These are phyloP conservation scores for Cryptosporidium ubiquitum DNA, from an alignment of 169 alveolate species.

Conservation along the genomic window DNA sequence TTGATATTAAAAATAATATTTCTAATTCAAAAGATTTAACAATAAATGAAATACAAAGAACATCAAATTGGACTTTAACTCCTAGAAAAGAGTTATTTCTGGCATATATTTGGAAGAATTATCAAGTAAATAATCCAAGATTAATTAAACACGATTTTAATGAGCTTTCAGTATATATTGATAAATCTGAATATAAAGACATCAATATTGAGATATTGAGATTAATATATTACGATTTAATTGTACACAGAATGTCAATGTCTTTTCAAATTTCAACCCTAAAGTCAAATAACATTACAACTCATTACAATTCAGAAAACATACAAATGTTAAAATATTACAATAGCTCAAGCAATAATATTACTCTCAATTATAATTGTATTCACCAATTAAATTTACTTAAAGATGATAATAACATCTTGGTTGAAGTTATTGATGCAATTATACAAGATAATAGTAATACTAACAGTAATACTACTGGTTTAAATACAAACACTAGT, in stretches of 20 bases:
- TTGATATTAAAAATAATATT: neutral
- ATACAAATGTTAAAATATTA: slow-evolving; percentile 46
- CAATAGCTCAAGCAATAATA: neutral
- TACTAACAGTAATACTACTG: neutral
- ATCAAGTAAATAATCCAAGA: neutral
- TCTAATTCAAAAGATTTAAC: neutral
- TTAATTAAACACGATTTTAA: neutral
- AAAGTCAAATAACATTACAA: neutral
- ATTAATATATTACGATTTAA: slow-evolving; percentile 44
- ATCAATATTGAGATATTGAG: slow-evolving; percentile 29
- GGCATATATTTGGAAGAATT: slow-evolving; percentile 52
- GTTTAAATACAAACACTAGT: neutral
- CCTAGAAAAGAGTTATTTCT: slow-evolving; percentile 58
- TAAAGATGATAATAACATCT: slow-evolving; percentile 46
- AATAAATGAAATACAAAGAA: slow-evolving; percentile 7
- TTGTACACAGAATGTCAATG: slow-evolving; percentile 65
- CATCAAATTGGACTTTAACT: slow-evolving; percentile 62
- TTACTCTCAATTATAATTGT: slow-evolving; percentile 11
- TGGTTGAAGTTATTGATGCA: slow-evolving; percentile 44
- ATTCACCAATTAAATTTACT: slow-evolving; percentile 46
- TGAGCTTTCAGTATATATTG: neutral
- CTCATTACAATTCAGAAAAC: slow-evolving; percentile 42
- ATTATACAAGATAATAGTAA: slow-evolving; percentile 3
- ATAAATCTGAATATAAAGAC: slow-evolving; percentile 28
- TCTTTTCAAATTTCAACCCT: slow-evolving; percentile 41